These are phyloP conservation scores for Psilocybe azurescens DNA, from an alignment of 768 basidiomycete genomes.

Conservation along the genomic window DNA sequence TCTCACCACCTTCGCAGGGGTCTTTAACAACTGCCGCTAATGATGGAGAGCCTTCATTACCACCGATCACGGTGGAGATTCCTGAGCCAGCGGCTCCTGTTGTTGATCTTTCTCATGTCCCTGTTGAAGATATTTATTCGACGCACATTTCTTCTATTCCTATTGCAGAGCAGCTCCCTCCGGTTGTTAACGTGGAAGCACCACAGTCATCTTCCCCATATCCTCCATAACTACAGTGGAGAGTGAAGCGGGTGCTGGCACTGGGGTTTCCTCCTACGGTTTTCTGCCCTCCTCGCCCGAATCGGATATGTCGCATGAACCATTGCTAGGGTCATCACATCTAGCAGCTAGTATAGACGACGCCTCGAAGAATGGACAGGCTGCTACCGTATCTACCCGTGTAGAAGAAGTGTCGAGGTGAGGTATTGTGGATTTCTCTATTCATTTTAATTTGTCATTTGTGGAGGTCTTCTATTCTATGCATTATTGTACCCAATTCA, in stretches of 20 bases:
- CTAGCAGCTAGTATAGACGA: conserved; percentile 24
- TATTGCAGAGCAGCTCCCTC: neutral
- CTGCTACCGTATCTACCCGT: conserved; percentile 16
- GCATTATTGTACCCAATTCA: conserved; percentile 14
- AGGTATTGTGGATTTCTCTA: conserved; percentile 10
- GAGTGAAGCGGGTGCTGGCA: conserved; percentile 13
- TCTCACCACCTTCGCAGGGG: neutral
- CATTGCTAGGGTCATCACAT: conserved; percentile 36
- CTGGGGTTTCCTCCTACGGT: conserved; percentile 39
- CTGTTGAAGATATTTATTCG: conserved; percentile 3
- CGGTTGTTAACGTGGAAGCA: conserved; percentile 1
- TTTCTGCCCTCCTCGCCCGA: conserved; percentile 51
- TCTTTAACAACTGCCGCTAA: neutral
- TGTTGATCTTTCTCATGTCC: conserved; percentile 1
- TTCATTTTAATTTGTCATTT: conserved; percentile 12
- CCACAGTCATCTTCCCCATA: conserved; percentile 7
- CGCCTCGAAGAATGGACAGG: conserved; percentile 13
- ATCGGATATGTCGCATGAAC: conserved; percentile 41
- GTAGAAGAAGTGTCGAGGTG: conserved; percentile 26
- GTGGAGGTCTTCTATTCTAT: conserved; percentile 14
- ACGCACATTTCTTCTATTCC: conserved; percentile 5
- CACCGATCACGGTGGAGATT: conserved; percentile 25
- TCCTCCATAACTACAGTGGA: conserved; percentile 15
- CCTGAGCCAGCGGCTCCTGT: neutral
- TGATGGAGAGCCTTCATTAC: conserved; percentile 23